Conservation (phyloP, 345 rosid species). For the Theobroma cacao region DNA sequence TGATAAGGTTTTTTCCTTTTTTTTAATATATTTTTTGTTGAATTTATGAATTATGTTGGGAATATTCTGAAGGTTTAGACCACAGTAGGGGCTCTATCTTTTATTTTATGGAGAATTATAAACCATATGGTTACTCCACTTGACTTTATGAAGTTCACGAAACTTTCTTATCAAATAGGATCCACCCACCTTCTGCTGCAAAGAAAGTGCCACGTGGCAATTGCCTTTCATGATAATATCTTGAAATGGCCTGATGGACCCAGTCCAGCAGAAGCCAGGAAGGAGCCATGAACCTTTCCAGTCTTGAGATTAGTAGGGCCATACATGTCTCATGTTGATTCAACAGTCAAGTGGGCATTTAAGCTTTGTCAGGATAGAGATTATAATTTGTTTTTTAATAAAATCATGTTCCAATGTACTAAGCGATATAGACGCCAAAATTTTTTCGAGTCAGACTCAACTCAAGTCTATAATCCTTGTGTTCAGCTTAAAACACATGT, state of each 20-base stretch:
- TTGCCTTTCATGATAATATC: slow-evolving; percentile 7
- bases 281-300: slow-evolving; percentile 25
- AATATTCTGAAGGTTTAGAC: slow-evolving; percentile 27
- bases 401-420: not conserved
- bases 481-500: not conserved
- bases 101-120: slow-evolving; percentile 3
- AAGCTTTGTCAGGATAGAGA: not conserved
- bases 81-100: not conserved
- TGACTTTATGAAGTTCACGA: slow-evolving; percentile 28
- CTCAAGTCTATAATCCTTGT: not conserved
- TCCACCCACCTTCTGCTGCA: slow-evolving; percentile 27
- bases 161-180: slow-evolving; percentile 31
- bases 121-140: slow-evolving; percentile 53
- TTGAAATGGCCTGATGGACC: slow-evolving; percentile 29
- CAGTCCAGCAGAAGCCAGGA: slow-evolving; percentile 13
- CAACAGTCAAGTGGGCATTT: slow-evolving; percentile 14
- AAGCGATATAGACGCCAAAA: slow-evolving; percentile 13
- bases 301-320: not conserved
- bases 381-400: not conserved
- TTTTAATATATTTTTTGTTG: not conserved
- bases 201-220: slow-evolving; percentile 9
- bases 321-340: not conserved
- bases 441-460: slow-evolving; percentile 14
- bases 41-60: slow-evolving; percentile 8
- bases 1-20: not conserved